These are phyloP conservation scores for Colletotrichum horii DNA, from an alignment of 2,329 filamentous ascomycete genomes.

Conservation along the genomic window DNA sequence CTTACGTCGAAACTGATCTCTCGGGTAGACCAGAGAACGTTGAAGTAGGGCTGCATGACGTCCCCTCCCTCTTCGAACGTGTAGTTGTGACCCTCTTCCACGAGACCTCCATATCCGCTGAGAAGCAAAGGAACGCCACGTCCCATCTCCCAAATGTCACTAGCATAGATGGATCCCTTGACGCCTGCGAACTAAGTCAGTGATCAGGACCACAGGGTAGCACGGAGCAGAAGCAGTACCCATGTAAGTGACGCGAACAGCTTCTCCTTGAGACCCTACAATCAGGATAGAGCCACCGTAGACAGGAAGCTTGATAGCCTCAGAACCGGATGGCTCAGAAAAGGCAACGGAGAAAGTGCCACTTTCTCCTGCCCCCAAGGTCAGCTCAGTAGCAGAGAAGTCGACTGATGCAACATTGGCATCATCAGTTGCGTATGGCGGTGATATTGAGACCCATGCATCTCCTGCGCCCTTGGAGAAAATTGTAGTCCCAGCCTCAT, in stretches of 20 bases:
- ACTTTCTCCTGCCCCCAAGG: background rate
- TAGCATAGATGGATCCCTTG: slow-evolving; percentile 15
- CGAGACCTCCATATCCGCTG: slow-evolving; percentile 15
- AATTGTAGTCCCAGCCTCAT: background rate
- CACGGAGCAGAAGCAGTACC: background rate
- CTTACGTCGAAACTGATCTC: slow-evolving; percentile 19
- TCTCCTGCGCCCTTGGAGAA: background rate
- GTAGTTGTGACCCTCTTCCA: slow-evolving; percentile 21
- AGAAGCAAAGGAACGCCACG: slow-evolving; percentile 22
- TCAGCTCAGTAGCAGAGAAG: background rate
- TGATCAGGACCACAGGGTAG: background rate
- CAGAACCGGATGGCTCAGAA: background rate
- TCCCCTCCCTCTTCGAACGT: slow-evolving; percentile 19
- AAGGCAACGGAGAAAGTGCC: background rate
- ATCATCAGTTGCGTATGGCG: background rate
- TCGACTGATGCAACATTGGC: background rate
- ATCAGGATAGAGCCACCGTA: slow-evolving; percentile 4
- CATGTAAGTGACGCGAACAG: slow-evolving; percentile 6
- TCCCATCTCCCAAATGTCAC: slow-evolving; percentile 23
- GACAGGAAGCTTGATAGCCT: background rate
- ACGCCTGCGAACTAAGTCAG: background rate
- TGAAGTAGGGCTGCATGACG: slow-evolving; percentile 21
- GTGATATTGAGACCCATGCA: background rate
- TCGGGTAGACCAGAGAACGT: slow-evolving; percentile 22
- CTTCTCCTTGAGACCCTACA: slow-evolving; percentile 1